Evolutionary conservation across 2,329 filamentous ascomycete genomes (phyloP), one percentile per base, ranked within the genome.

Genomic region (Emmonsiellopsis sp.): DNA sequence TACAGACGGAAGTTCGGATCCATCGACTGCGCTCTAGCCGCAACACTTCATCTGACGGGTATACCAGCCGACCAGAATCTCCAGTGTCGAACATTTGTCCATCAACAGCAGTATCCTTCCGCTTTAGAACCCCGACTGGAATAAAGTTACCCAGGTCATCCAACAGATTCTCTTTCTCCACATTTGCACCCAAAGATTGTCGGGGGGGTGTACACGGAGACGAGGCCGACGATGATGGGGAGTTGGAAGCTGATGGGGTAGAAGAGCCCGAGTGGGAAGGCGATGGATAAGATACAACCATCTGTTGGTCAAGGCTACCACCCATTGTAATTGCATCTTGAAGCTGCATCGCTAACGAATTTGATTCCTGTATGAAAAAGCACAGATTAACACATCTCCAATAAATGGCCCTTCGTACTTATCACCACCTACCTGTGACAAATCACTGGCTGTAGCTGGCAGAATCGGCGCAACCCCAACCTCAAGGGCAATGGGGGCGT

Each of bases 1-100:
- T 27, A 57, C 57, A 57, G 49, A 52, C 51, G 39, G 51, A 55
- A 32, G 61, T 68, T 46, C 60, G 64, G 31, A 75, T 65, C 71
- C 71, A 74, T 10, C 60, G 56, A 36, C 67, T 59, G n/a, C 58
- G 60, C 54, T 69, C 62, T 10, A 73, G 39, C 1, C 54, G 57
- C 1, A 52, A 42, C 21, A 71, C 47, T 33, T 68, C 64, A 2
- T 49, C 5, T 61, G 61, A 27, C 59, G 68, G 6, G 31, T 34
- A 42, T 31, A 34, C 21, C 5, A n/a, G 11, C 39, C 6, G 34
- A 10, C 10, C 5, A 6, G 8, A n/a, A 17, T 21, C 33, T 42
- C 11, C 2, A 27, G 17, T 14, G 31, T 7, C 27, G 5, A 31
- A 33, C 42, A 42, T 39, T 17, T 14, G 47, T 4, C 14, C 14